Evolutionary conservation across 2,329 filamentous ascomycete species (phyloP).

Genomic region (Didymella sp.): DNA sequence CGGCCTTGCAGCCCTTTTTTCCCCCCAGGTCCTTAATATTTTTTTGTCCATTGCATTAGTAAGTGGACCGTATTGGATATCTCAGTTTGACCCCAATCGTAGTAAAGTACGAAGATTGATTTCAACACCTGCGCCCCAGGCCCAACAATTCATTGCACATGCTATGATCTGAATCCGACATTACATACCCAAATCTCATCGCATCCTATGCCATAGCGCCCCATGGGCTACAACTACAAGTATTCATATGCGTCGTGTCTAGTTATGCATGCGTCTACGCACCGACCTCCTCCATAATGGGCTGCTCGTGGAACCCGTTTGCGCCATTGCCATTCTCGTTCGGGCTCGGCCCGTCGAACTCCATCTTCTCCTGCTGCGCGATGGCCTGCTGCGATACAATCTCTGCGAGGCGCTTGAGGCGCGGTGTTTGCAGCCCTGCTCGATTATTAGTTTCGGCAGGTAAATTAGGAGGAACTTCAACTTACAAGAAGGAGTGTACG

Average conservation of each 20-base stretch:
- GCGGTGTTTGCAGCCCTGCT: slow-evolving; percentile 92
- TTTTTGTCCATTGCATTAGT: no score
- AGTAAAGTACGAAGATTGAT: background rate
- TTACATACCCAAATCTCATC: slow-evolving; percentile 4
- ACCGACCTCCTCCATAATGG: slow-evolving; percentile 34
- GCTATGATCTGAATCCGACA: slow-evolving; percentile 1
- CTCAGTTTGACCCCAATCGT: no score
- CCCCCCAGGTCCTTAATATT: background rate
- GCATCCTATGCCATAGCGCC: slow-evolving; percentile 3
- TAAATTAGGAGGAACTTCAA: no score
- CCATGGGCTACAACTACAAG: slow-evolving; percentile 13
- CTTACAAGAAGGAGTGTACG: slow-evolving; percentile 97
- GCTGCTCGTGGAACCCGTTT: slow-evolving; percentile 33
- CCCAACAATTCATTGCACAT: background rate
- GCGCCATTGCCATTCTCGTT: slow-evolving; percentile 28
- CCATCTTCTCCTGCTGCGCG: slow-evolving; percentile 88
- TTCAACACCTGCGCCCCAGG: background rate
- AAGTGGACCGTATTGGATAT: no score
- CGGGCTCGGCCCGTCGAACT: slow-evolving; percentile 53
- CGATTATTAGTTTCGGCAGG: background rate
- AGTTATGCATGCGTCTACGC: slow-evolving; percentile 1
- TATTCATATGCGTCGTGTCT: slow-evolving; percentile 13
- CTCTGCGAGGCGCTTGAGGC: slow-evolving; percentile 94
- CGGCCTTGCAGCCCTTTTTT: background rate
- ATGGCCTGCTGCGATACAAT: slow-evolving; percentile 97